Percentiles rank a stretch among this genome's conserved stretches.
Conservation (phyloP, 176 grass and related monocot species). For the Hyparrhenia diplandra region DNA sequence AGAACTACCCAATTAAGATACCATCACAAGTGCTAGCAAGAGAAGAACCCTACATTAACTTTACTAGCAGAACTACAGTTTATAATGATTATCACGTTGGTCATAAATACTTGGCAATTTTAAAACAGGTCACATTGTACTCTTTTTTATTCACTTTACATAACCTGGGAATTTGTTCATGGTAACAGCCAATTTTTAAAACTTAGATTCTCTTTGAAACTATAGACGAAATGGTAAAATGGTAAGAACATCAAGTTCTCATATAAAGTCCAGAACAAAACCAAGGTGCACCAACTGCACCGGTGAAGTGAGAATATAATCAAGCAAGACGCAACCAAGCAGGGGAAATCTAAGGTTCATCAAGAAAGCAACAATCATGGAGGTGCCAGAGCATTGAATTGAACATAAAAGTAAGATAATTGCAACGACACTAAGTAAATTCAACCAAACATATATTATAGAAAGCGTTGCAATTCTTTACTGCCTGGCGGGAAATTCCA, state of each 20-base stretch:
- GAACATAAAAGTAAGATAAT: neutral
- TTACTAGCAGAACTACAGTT: neutral
- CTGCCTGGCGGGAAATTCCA: too few species aligned
- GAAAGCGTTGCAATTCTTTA: too few species aligned
- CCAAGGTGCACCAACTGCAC: too few species aligned
- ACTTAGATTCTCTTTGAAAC: neutral
- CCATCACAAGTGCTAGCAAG: slow-evolving; percentile 8
- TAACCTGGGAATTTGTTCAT: too few species aligned
- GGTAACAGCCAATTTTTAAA: neutral
- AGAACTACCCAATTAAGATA: neutral
- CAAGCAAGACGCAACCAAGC: neutral
- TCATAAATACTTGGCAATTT: too few species aligned
- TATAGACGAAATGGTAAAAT: too few species aligned
- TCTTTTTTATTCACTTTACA: too few species aligned
- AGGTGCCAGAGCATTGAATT: neutral
- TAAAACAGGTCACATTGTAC: too few species aligned
- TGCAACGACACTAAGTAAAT: neutral
- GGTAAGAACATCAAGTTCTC: too few species aligned
- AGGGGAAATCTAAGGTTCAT: neutral
- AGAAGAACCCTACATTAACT: slow-evolving; percentile 17
- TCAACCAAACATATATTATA: neutral
- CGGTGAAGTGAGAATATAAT: too few species aligned
- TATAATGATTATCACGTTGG: neutral
- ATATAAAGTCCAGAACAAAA: too few species aligned
- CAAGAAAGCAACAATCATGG: neutral